phyloP scores from a whole-genome alignment of 768 basidiomycete species.

The Floccularia luteovirens region DNA sequence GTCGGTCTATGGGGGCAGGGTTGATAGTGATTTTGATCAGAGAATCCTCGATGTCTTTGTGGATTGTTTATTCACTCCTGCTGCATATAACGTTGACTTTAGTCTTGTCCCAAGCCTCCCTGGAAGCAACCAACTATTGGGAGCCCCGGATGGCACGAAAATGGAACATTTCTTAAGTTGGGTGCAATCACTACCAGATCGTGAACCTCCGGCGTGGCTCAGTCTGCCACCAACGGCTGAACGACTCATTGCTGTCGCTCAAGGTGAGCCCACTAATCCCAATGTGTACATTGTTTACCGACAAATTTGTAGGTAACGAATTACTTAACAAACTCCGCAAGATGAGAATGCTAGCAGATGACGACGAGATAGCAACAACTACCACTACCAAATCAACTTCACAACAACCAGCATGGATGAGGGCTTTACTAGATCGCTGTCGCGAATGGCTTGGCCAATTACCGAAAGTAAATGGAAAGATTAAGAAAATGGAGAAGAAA shows the following conservation, averaged over 20 bases:
- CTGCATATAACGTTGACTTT: conserved; percentile 92
- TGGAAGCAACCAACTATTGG: conserved; percentile 49
- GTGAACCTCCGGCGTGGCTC: conserved; percentile 92
- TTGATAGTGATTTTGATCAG: conserved; percentile 96
- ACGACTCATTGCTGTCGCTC: conserved; percentile 81
- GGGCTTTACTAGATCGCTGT: conserved; percentile 71
- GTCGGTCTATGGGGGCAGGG: conserved; percentile 89
- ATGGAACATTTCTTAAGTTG: conserved; percentile 86
- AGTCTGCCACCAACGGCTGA: conserved; percentile 91
- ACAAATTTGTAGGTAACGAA: conserved; percentile 52
- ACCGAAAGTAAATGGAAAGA: conserved; percentile 50
- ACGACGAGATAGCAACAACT: conserved; percentile 53
- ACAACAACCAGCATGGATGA: conserved; percentile 95
- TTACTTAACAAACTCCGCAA: conserved; percentile 84
- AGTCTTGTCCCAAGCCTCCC: conserved; percentile 68
- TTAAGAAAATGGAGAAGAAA: not conserved
- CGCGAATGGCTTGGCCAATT: conserved; percentile 75
- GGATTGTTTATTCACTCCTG: conserved; percentile 78
- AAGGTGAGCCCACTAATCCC: conserved; percentile 49
- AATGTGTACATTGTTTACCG: not conserved
- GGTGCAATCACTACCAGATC: conserved; percentile 85
- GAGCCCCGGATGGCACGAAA: conserved; percentile 87
- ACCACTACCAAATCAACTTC: conserved; percentile 57
- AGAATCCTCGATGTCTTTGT: conserved; percentile 90
- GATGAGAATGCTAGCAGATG: conserved; percentile 85